Base-by-base conservation (phyloP, 345 rosid species). In the Salix arbutifolia region DNA sequence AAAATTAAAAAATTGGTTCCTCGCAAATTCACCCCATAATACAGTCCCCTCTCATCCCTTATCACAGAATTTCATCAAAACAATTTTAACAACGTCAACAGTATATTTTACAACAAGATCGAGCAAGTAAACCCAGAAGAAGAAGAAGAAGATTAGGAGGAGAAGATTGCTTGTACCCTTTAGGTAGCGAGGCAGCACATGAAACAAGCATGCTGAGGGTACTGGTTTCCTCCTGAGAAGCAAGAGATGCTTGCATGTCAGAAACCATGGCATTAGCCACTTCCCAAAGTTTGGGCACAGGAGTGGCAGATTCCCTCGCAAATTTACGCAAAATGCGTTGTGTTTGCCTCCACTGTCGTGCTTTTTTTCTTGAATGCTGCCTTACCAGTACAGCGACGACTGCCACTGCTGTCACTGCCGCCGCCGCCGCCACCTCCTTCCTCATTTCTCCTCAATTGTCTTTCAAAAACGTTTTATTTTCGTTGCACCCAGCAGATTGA, bases 231-330 rank as follows among this genome's bases (percentile, higher is more conserved):
- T 69, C 25, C 4, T 72, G 33, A n/a, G 78, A 33, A 46, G 14
- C 50, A 30, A 85, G 79, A 31, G 88, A 88, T 23, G 85, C 52
- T 31, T 79, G 75, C 92, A 87, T 90, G 40, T 85, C 84, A 8
- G 79, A 31, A 17, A 77, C 85, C 23, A 89, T 69, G 5, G 83
- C 87, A 19, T 87, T 82, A 13, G 90, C 90, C 69, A 88, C 77
- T 79, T 69, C 71, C 90, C 88, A 86, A 1, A 90, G 91, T 78
- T 73, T 84, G 0, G 86, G 65, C 2, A 85, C 89, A 8, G 94
- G 94, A 58, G 91, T 86, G 67, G 90, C 94, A 21, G 91, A 85
- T 76, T 90, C 90, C 76, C 83, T 79, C 5, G 91, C 88, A 28
- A 88, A 84, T 70, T 84, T 86, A 12, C 86, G 78, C 16, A 90